These are phyloP conservation scores for Lecanicillium sp. DNA, from an alignment of 2,329 filamentous ascomycete species.

Conservation along the genomic window DNA sequence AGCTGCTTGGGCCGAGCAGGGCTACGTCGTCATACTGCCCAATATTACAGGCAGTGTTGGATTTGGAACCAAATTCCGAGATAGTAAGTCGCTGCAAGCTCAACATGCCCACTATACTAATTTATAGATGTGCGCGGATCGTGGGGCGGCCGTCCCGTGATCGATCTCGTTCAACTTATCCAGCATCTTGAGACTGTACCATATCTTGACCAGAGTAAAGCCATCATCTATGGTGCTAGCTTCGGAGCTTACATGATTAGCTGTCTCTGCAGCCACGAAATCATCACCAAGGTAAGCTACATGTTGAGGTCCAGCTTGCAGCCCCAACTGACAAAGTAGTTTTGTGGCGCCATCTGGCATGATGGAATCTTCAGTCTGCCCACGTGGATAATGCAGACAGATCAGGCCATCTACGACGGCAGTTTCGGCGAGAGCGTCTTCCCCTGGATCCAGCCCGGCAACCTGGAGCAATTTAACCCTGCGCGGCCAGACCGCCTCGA, in stretches of 20 bases:
- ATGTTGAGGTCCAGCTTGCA: background rate
- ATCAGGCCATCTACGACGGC: conserved; percentile 18
- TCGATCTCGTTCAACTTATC: conserved; percentile 50
- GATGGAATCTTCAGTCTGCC: conserved; percentile 37
- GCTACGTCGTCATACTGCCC: conserved; percentile 53
- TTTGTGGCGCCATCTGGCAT: conserved; percentile 38
- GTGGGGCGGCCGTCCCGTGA: conserved; percentile 50
- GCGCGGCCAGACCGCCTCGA: conserved; percentile 38
- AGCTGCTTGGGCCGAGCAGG: conserved; percentile 53
- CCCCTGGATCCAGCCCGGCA: conserved; percentile 39
- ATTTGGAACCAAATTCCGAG: conserved; percentile 40
- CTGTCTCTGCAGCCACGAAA: conserved; percentile 49
- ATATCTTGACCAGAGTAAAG: conserved; percentile 48
- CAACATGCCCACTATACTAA: conserved; percentile 17
- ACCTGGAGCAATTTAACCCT: conserved; percentile 47
- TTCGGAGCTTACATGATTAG: conserved; percentile 58
- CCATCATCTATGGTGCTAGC: conserved; percentile 46
- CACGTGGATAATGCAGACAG: conserved; percentile 22
- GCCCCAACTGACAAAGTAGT: conserved; percentile 11
- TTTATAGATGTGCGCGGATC: conserved; percentile 41
- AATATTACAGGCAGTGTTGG: conserved; percentile 54
- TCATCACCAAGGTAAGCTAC: conserved; percentile 38
- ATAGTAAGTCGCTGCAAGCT: conserved; percentile 19
- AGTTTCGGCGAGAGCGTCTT: conserved; percentile 38
- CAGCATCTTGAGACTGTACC: conserved; percentile 44